Evolutionary conservation across 2,329 filamentous ascomycete genomes (phyloP), one percentile per base, ranked within the genome.

Genomic region (Penicillium sp.): DNA sequence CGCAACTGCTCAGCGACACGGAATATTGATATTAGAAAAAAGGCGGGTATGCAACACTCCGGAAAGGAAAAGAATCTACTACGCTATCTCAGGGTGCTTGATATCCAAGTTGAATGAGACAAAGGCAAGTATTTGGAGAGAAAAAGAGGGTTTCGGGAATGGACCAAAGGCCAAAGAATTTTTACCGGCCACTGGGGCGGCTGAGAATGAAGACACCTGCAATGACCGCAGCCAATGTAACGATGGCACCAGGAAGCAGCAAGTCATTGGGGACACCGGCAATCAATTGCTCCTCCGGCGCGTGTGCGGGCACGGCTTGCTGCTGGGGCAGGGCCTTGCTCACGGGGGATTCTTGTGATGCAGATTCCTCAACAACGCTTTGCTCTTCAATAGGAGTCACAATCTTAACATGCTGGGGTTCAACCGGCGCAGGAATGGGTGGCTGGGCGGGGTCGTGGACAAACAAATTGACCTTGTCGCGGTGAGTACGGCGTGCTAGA

Each of bases 401-500:
- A 5, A 75, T 71, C 53, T 74, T 75, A 15, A 72, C 63, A 4
- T 81, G 80, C 52, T 80, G 75, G 33, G 81, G 80, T 34, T 84
- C 77, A 10, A 83, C 69, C 0, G 81, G 78, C 1, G 79, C 74
- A 9, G 82, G 75, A n/a, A 89, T 78, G 0, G 90, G 87, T n/a
- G 91, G 83, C 71, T 93, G 85, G 55, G 89, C 82, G 1, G 91
- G 90, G 61, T 98, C 87, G 67, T 98, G 93, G 12, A 97, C 90
- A 62, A 95, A 97, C 15, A 98, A 78, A 63, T 98, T 93, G 19
- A 98, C 93, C 77, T 98, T 98, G 60, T 97, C 93, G 40, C 82
- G 83, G 59, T 77, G 82, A 40, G 80, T 78, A 51, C 86, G 83
- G 53, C 88, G 84, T 4, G 91, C 88, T 26, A 97, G 79, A 19